Percentiles rank a stretch among this genome's conserved stretches.
These are phyloP conservation scores for Fusarium transvaalense DNA, from an alignment of 2,329 filamentous ascomycete genomes.

Conservation along the genomic window DNA sequence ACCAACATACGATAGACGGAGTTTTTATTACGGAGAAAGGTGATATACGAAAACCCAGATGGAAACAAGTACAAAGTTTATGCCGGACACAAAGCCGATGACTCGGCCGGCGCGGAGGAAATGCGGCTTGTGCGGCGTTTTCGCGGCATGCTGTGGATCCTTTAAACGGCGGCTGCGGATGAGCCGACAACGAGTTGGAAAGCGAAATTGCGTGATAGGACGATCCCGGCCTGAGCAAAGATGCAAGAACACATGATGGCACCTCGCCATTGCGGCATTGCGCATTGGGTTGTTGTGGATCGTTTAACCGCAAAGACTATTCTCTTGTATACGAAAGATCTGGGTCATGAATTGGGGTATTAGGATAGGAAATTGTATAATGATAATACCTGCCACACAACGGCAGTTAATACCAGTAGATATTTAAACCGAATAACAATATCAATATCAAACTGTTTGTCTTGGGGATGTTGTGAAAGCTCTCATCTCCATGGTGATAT, in stretches of 20 bases:
- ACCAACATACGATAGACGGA: slow-evolving; percentile 35
- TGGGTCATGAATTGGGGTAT: slow-evolving; percentile 29
- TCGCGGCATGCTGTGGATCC: slow-evolving; percentile 40
- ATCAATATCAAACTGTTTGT: neutral
- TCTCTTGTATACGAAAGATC: slow-evolving; percentile 26
- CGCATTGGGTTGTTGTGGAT: slow-evolving; percentile 15
- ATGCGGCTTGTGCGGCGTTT: slow-evolving; percentile 47
- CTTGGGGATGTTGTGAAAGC: neutral
- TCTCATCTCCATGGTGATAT: neutral
- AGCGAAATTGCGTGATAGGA: slow-evolving; percentile 46
- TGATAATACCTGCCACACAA: slow-evolving; percentile 35
- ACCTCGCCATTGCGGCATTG: slow-evolving; percentile 7
- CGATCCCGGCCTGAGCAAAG: slow-evolving; percentile 34
- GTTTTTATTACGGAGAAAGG: slow-evolving; percentile 22
- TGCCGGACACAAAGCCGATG: slow-evolving; percentile 33
- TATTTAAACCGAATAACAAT: slow-evolving; percentile 7
- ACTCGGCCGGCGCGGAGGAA: slow-evolving; percentile 40
- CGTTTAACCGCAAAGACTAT: neutral
- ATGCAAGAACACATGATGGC: slow-evolving; percentile 27
- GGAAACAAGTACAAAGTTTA: slow-evolving; percentile 28
- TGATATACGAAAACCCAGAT: slow-evolving; percentile 11
- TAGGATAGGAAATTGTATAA: slow-evolving; percentile 27
- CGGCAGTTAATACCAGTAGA: slow-evolving; percentile 31
- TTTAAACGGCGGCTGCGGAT: slow-evolving; percentile 25
- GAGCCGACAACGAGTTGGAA: slow-evolving; percentile 31